A percentile compares a stretch with the other conserved stretches of the same genome.
Conservation (phyloP, 371 early-diverging fungal species). For the Capillidium heterosporum region DNA sequence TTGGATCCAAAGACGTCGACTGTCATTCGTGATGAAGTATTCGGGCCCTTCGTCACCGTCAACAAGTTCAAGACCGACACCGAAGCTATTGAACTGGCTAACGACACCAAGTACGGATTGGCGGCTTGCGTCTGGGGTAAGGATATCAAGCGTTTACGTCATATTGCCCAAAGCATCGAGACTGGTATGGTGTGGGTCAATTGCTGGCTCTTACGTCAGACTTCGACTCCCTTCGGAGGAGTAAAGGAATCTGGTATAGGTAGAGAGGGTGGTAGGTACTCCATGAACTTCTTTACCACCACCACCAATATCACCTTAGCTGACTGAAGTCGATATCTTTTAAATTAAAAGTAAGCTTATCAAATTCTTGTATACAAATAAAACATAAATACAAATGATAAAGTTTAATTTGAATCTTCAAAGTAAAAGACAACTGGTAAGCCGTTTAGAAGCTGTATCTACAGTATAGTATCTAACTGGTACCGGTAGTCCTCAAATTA, state of each 20-base stretch:
- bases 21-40: conserved; percentile 65
- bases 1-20: conserved; percentile 25
- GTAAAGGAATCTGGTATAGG: conserved; percentile 10
- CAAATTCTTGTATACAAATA: neutral
- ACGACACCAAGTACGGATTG: conserved; percentile 57
- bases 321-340: neutral
- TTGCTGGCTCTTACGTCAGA: conserved; percentile 49
- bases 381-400: neutral
- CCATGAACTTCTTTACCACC: conserved; percentile 6
- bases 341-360: neutral
- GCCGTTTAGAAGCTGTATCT: too few relatives aligned
- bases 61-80: conserved; percentile 46
- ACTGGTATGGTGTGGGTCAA: conserved; percentile 56
- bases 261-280: conserved; percentile 1
- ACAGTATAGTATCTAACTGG: too few relatives aligned
- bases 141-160: conserved; percentile 33
- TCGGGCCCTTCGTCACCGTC: conserved; percentile 63
- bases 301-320: conserved; percentile 4
- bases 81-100: conserved; percentile 47
- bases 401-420: too few relatives aligned
- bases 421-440: too few relatives aligned
- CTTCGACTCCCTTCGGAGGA: conserved; percentile 22
- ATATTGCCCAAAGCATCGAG: conserved; percentile 30
- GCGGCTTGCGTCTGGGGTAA: conserved; percentile 58
- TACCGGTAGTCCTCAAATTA: too few relatives aligned